Percentiles rank a stretch among this genome's conserved stretches.
phyloP scores from a whole-genome alignment of 495 filamentous ascomycete species.

The Aspergillus mulundensis region DNA sequence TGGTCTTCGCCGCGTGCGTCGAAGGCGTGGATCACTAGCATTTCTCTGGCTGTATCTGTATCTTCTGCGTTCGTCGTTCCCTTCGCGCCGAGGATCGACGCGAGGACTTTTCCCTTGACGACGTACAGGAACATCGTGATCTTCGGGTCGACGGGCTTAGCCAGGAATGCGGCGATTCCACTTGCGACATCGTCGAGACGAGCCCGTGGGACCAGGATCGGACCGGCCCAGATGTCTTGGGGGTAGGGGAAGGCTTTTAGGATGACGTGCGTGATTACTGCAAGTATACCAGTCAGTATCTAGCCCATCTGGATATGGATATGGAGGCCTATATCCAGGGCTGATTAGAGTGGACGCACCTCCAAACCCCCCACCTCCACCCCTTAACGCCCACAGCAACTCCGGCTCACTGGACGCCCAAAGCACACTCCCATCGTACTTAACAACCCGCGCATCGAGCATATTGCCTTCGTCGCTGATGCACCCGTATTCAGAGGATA shows the following conservation, averaged over 20 bases:
- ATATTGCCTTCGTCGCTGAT: constrained; percentile 15
- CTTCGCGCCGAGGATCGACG: neutral
- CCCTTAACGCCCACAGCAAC: constrained; percentile 43
- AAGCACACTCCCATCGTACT: constrained; percentile 15
- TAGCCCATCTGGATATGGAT: no score
- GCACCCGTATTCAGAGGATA: constrained; percentile 12
- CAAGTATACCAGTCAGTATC: neutral
- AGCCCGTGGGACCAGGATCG: constrained; percentile 13
- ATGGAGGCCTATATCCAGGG: no score
- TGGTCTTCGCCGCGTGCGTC: constrained; percentile 13
- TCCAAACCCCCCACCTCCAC: constrained; percentile 46
- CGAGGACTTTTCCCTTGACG: constrained; percentile 7
- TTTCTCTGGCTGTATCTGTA: constrained; percentile 2
- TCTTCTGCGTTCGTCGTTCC: neutral
- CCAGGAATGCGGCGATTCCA: constrained; percentile 4
- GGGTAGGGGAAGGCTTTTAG: constrained; percentile 14
- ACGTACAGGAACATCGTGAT: constrained; percentile 16
- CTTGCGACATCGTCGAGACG: constrained; percentile 7
- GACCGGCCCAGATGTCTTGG: constrained; percentile 15
- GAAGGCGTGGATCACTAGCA: constrained; percentile 13
- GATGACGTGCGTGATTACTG: neutral
- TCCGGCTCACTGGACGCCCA: constrained; percentile 26
- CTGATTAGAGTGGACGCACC: constrained; percentile 1
- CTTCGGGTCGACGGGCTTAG: constrained; percentile 3
- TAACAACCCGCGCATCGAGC: constrained; percentile 19